phyloP scores from a whole-genome alignment of 306 rosid species.

The Sesbania bispinosa region DNA sequence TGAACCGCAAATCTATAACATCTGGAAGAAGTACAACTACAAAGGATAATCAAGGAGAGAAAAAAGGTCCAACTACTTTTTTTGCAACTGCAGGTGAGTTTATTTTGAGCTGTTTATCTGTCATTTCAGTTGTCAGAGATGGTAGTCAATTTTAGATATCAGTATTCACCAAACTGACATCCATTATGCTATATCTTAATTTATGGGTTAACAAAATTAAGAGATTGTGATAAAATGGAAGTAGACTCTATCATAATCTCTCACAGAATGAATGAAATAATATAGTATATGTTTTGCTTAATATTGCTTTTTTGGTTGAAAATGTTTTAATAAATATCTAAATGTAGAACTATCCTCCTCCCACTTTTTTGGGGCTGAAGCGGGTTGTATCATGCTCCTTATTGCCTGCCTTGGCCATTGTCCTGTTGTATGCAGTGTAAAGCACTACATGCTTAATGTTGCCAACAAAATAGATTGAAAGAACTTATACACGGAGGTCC shows the following conservation, averaged over 20 bases:
- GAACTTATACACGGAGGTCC: too few relatives aligned
- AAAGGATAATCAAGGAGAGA: slow-evolving; percentile 58
- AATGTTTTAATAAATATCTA: background rate
- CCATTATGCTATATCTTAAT: background rate
- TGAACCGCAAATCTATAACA: slow-evolving; percentile 41
- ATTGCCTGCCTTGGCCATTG: background rate
- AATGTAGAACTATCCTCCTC: background rate
- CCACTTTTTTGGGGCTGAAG: background rate
- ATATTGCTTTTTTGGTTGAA: background rate
- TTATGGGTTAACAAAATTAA: background rate
- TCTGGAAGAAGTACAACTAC: slow-evolving; percentile 48
- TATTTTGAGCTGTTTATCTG: slow-evolving; percentile 6
- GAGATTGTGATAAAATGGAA: background rate
- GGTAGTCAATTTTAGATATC: slow-evolving; percentile 9
- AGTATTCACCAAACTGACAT: background rate
- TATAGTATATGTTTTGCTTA: background rate
- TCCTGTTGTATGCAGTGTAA: background rate
- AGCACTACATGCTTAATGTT: background rate
- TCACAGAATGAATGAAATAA: background rate
- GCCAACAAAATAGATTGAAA: background rate
- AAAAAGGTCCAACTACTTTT: slow-evolving; percentile 34
- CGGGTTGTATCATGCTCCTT: background rate
- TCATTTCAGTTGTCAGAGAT: background rate
- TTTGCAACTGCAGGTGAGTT: slow-evolving; percentile 42
- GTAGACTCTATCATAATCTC: background rate